Conservation (phyloP, 2,329 filamentous ascomycete genomes). For the Hirsutella rhossiliensis region DNA sequence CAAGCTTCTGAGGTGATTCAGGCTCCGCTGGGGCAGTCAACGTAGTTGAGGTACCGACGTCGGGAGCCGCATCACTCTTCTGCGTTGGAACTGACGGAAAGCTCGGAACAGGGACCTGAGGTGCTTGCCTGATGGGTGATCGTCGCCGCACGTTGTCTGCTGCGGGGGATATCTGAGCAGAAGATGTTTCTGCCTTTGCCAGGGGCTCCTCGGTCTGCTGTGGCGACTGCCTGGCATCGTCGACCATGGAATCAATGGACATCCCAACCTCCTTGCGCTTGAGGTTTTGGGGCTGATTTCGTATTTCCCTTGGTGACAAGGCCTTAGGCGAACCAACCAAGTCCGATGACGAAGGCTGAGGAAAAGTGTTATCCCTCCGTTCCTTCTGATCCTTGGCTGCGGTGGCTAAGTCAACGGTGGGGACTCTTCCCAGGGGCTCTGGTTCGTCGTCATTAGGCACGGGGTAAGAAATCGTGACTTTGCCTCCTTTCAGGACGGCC, state of each 20-base stretch:
- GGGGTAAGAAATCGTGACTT: constrained; percentile 36
- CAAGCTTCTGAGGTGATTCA: too few relatives aligned
- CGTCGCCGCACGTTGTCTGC: constrained; percentile 37
- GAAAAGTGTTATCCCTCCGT: constrained; percentile 19
- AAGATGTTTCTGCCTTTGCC: constrained; percentile 14
- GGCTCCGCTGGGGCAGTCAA: too few relatives aligned
- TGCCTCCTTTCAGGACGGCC: constrained; percentile 18
- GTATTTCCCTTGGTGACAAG: constrained; percentile 18
- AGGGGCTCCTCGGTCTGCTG: constrained; percentile 2
- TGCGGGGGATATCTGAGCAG: constrained; percentile 37
- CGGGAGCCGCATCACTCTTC: too few relatives aligned
- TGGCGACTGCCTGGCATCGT: constrained; percentile 1
- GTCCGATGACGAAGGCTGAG: constrained; percentile 16
- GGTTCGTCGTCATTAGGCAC: constrained; percentile 20
- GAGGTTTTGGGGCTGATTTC: constrained; percentile 21
- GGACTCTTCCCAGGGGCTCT: constrained; percentile 31
- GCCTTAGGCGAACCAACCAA: constrained; percentile 21
- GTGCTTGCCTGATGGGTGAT: constrained; percentile 30
- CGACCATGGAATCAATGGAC: neutral
- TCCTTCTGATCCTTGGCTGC: constrained; percentile 34
- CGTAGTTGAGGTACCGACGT: too few relatives aligned
- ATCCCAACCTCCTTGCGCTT: constrained; percentile 25
- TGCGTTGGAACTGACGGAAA: too few relatives aligned
- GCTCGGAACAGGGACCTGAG: neutral
- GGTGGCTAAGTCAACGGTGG: constrained; percentile 36